Base-by-base conservation (phyloP, 2,329 filamentous ascomycete genomes). In the Aspergillus pseudonomiae region DNA sequence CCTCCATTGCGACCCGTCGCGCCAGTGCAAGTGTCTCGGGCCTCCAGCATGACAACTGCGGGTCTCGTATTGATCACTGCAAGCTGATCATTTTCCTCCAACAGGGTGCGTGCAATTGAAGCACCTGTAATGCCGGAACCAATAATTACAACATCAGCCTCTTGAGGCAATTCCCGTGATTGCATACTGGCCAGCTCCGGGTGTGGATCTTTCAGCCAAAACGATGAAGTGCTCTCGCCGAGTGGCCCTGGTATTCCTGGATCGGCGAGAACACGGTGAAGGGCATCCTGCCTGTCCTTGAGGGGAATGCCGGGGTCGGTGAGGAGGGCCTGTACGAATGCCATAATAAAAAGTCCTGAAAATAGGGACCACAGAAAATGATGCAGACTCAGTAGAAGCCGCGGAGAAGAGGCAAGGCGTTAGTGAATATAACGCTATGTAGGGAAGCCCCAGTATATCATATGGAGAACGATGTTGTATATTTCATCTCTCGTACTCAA, bases 1-100 rank as follows among this genome's bases (percentile, higher is more conserved):
- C 73, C 75, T 0, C 75, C 75, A 60, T 77, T 77, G 3, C 74
- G 73, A 1, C 75, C 75, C 0, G 74, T 77, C 1, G 75, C 75
- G 14, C 75, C 75, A 14, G 67, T 72, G 52, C 75, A 77, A 14
- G 74, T 56, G 26, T 68, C 67, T 19, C 75, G 73, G 0, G 74
- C 73, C 60, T 77, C 75, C 1, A 77, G 65, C 26, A 77, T 69
- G 2, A 73, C 64, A 3, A 77, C 43, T 0, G 65, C 59, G 0
- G 68, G 69, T 6, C 39, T 11, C 26, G 21, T 43, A 19, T 32
- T 19, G 9, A 41, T 28, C 5, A 6, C 39, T 14, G 3, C n/a
- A 1, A 14, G 19, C 14, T 30, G 63, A 30, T n/a, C 56, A 2
- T 56, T 52, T 6, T 46, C 30, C 9, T 61, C 26, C 14, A 75